These are phyloP conservation scores for Capillidium heterosporum DNA, from an alignment of 371 early-diverging fungal genomes.

Conservation along the genomic window DNA sequence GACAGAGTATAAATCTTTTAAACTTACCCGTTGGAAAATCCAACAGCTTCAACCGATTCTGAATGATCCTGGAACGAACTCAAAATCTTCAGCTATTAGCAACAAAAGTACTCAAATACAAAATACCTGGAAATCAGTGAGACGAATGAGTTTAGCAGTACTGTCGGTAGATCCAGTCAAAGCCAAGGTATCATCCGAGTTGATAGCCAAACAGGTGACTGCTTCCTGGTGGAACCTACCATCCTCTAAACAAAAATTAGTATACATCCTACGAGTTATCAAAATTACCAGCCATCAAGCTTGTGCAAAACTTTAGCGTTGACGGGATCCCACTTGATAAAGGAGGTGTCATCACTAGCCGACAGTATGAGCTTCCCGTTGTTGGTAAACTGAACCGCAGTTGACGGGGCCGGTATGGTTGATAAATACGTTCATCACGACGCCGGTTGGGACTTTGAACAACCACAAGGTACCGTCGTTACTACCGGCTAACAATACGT, in stretches of 20 bases:
- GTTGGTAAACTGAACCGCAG: slow-evolving; percentile 74
- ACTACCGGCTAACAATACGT: slow-evolving; percentile 71
- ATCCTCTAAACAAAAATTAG: slow-evolving; percentile 44
- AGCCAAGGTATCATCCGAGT: slow-evolving; percentile 53
- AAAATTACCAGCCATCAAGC: slow-evolving; percentile 1
- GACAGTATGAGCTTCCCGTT: slow-evolving; percentile 30
- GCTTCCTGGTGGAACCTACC: slow-evolving; percentile 71
- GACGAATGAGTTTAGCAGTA: slow-evolving; percentile 13
- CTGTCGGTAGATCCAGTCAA: slow-evolving; percentile 68
- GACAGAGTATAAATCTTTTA: neutral
- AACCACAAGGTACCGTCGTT: slow-evolving; percentile 86
- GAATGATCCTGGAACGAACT: slow-evolving; percentile 56
- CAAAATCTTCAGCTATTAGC: slow-evolving; percentile 25
- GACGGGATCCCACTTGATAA: slow-evolving; percentile 89
- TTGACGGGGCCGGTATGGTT: slow-evolving; percentile 74
- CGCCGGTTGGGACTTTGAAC: slow-evolving; percentile 80
- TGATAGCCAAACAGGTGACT: slow-evolving; percentile 58
- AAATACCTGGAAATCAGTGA: neutral
- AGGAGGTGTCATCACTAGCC: slow-evolving; percentile 46
- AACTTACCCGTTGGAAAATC: slow-evolving; percentile 40
- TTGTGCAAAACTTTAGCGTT: slow-evolving; percentile 39
- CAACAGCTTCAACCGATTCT: slow-evolving; percentile 59
- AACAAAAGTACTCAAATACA: neutral
- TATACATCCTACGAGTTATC: neutral
- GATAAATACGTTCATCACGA: slow-evolving; percentile 82